A percentile compares a stretch with the other conserved stretches of the same genome.
phyloP scores from a whole-genome alignment of 192 early-diverging fungal species.

The Coemansia sp. region DNA sequence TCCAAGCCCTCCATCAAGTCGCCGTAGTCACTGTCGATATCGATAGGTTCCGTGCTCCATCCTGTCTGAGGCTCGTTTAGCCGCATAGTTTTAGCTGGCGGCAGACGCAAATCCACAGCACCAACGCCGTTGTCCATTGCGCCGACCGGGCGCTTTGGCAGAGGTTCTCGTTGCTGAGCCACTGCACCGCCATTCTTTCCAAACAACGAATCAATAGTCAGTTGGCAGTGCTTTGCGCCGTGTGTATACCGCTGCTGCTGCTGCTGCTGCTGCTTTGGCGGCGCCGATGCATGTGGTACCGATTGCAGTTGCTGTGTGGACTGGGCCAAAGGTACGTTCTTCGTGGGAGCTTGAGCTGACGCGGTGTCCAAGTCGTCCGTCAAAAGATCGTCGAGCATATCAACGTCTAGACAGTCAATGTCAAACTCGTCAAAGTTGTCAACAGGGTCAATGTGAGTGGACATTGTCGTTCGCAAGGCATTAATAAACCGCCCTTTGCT shows the following conservation, averaged over 20 bases:
- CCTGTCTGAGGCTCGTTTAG: background rate
- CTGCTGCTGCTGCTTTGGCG: slow-evolving; percentile 10
- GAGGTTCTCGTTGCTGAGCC: background rate
- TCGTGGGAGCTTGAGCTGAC: background rate
- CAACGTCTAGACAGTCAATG: slow-evolving; percentile 38
- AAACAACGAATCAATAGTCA: slow-evolving; percentile 49
- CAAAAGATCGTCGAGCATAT: slow-evolving; percentile 42
- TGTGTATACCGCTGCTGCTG: slow-evolving; percentile 5
- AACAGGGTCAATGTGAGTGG: slow-evolving; percentile 9
- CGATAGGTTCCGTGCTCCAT: slow-evolving; percentile 26
- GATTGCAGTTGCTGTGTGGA: background rate
- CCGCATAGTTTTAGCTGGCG: slow-evolving; percentile 21
- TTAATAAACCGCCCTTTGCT: background rate
- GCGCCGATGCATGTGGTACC: background rate
- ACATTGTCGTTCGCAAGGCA: slow-evolving; percentile 3
- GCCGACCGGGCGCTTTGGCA: slow-evolving; percentile 12
- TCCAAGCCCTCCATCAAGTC: slow-evolving; percentile 27
- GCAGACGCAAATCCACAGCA: slow-evolving; percentile 2
- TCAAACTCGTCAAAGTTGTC: slow-evolving; percentile 35
- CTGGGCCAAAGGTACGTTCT: background rate
- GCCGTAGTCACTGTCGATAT: slow-evolving; percentile 31
- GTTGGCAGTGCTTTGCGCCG: slow-evolving; percentile 25
- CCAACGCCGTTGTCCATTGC: background rate
- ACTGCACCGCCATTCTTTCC: background rate
- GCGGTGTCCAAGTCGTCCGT: slow-evolving; percentile 28